Evolutionary conservation across 257 asterid genomes (phyloP), one percentile per base, ranked within the genome.

Genomic region (Solanum arcanum): DNA sequence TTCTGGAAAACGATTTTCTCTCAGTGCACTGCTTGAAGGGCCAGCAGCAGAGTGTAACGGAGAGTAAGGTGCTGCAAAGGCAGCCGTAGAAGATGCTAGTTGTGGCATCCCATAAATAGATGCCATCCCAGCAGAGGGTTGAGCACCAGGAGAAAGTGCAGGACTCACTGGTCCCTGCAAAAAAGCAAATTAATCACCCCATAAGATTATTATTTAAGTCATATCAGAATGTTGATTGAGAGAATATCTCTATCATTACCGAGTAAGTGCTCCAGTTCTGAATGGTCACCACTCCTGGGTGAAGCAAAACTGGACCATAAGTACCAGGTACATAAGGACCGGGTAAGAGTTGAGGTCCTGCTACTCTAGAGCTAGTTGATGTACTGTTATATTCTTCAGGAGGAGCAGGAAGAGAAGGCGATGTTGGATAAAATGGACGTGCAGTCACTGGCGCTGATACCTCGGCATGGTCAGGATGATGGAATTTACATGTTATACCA

Each of bases 181-280:
- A 76, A 76, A 83, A 59, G 85, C 73, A 88, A 87, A 88, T 88
- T 73, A 89, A 83, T 29, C 73, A 86, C 52, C 87, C 75, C 31
- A 82, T 86, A 83, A 83, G 87, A 85, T 74, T 37, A 46, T 37
- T 74, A 37, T 74, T 37, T 5, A 20, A 9, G 12, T 37, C 49
- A 8, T 52, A 33, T 64, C 76, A 49, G 89, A 86, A 41, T 33
- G 39, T 42, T n/a, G 47, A 47, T 77, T 42, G 74, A 73, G 39
- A 68, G 62, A 37, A 86, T 56, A 69, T 80, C 88, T 52, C 37
- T 41, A 25, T 80, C 18, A 74, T 39, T 90, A 96, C 99, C 87
- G 94, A 69, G 90, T 94, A 95, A n/a, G 97, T 92, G 81, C 88
- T 93, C 99, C 99, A 96, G 83, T 95, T 94, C 42, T 94, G 94